Evolutionary conservation across 164 flowering plant genomes (phyloP).

Genomic region (Magnolia kwangsiensis): DNA sequence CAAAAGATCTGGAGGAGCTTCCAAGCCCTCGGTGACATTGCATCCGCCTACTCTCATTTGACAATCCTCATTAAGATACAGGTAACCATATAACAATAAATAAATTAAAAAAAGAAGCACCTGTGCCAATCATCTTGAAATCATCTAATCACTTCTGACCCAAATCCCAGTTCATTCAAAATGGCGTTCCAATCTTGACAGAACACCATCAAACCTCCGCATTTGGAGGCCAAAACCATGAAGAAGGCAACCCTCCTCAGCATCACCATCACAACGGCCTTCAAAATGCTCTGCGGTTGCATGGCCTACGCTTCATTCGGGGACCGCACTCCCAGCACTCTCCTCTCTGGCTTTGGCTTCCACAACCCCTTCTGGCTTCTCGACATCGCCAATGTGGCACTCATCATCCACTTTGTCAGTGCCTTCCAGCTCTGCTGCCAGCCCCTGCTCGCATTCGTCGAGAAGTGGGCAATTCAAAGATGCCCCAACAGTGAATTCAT

Average conservation of each 20-base stretch:
- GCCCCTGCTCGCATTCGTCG: slow-evolving; percentile 61
- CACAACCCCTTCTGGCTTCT: slow-evolving; percentile 64
- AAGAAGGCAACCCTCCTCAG: slow-evolving; percentile 45
- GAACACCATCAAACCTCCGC: slow-evolving; percentile 59
- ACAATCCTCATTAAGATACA: slow-evolving; percentile 62
- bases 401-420: slow-evolving; percentile 64
- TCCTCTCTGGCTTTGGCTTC: slow-evolving; percentile 68
- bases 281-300: slow-evolving; percentile 67
- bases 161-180: not conserved
- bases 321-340: slow-evolving; percentile 51
- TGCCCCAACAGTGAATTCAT: slow-evolving; percentile 44
- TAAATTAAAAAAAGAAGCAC: too few relatives aligned
- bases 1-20: slow-evolving; percentile 65
- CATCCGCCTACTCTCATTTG: slow-evolving; percentile 68
- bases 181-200: slow-evolving; percentile 16
- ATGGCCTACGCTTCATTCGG: slow-evolving; percentile 72
- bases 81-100: slow-evolving; percentile 25
- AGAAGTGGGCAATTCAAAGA: slow-evolving; percentile 35
- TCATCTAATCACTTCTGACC: not conserved
- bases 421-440: slow-evolving; percentile 67
- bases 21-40: slow-evolving; percentile 70
- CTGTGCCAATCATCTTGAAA: not conserved
- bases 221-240: slow-evolving; percentile 58
- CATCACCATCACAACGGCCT: slow-evolving; percentile 42
- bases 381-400: slow-evolving; percentile 60